Percentiles rank a stretch among this genome's conserved stretches.
Evolutionary conservation across 208 protist species (phyloP).

Genomic region (Crithidia expoeki): DNA sequence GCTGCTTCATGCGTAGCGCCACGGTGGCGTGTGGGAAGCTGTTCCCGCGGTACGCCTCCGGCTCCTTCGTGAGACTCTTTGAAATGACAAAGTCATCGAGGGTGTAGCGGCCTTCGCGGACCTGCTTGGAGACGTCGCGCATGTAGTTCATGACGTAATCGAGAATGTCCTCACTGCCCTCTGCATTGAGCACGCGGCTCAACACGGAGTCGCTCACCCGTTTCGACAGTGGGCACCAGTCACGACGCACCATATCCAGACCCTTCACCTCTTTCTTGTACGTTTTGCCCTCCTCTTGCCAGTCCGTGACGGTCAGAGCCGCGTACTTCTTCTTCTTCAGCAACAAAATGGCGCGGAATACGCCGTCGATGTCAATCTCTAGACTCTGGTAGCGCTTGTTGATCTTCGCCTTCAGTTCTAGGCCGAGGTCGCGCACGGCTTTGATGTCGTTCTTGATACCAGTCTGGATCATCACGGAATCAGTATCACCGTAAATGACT

Average conservation of each 20-base stretch:
- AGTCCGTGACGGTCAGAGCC: constrained; percentile 81
- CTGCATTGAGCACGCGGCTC: constrained; percentile 92
- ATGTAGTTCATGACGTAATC: constrained; percentile 95
- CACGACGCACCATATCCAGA: constrained; percentile 99
- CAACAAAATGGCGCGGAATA: constrained; percentile 99
- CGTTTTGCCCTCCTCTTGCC: constrained; percentile 62
- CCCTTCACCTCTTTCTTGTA: constrained; percentile 97
- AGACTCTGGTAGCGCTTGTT: constrained; percentile 98
- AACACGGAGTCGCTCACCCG: constrained; percentile 93
- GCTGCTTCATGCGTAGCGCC: constrained; percentile 92
- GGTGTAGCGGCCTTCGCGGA: constrained; percentile 69
- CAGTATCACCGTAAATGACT: constrained; percentile 99
- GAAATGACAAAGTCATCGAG: constrained; percentile 97
- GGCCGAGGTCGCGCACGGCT: constrained; percentile 89
- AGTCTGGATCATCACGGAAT: constrained; percentile 99
- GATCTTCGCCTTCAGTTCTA: constrained; percentile 94
- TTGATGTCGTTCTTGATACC: constrained; percentile 87
- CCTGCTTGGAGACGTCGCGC: constrained; percentile 68
- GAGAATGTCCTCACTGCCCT: constrained; percentile 85
- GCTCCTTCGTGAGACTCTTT: constrained; percentile 97
- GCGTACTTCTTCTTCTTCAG: constrained; percentile 96
- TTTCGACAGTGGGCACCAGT: constrained; percentile 99
- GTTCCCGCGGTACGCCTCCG: constrained; percentile 95
- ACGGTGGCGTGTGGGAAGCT: constrained; percentile 95
- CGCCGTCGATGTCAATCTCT: constrained; percentile 99